These are phyloP conservation scores for Sugiyamaella floridensis DNA, from an alignment of 805 yeast species.

Conservation along the genomic window DNA sequence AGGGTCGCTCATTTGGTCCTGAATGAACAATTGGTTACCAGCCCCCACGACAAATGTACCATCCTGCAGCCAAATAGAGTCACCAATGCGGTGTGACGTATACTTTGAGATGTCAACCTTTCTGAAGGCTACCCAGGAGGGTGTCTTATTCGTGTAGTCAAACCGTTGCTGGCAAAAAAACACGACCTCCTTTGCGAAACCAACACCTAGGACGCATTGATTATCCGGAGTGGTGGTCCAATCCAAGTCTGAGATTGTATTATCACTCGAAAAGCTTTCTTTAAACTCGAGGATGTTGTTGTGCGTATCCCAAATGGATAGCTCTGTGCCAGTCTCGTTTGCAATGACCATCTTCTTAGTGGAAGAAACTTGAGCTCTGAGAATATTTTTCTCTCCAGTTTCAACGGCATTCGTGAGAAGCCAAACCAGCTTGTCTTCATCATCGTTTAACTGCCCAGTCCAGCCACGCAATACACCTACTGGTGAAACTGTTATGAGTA, in stretches of 20 bases:
- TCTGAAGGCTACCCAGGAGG: conserved; percentile 71
- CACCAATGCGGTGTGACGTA: conserved; percentile 80
- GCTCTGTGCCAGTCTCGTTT: conserved; percentile 41
- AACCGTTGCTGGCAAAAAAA: conserved; percentile 77
- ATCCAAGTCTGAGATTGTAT: conserved; percentile 61
- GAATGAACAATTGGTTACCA: conserved; percentile 83
- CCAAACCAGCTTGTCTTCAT: conserved; percentile 42
- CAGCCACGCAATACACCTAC: conserved; percentile 46
- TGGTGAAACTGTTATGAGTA: conserved; percentile 53
- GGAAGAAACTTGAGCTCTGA: conserved; percentile 64
- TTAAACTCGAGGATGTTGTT: conserved; percentile 61
- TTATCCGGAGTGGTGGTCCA: conserved; percentile 71
- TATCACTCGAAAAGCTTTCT: conserved; percentile 30
- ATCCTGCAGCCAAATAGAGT: conserved; percentile 76
- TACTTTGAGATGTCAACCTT: conserved; percentile 60
- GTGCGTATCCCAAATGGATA: conserved; percentile 76
- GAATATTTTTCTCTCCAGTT: conserved; percentile 50
- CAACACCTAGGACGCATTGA: conserved; percentile 73
- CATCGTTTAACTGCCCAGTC: conserved; percentile 32
- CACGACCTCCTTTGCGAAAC: conserved; percentile 53
- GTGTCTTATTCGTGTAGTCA: conserved; percentile 77
- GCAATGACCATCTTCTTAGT: conserved; percentile 69
- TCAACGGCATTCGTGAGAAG: conserved; percentile 40
- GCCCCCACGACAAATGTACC: conserved; percentile 78
- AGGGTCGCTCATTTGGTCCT: conserved; percentile 60